Evolutionary conservation across 768 basidiomycete genomes (phyloP), one percentile per base, ranked within the genome.

Genomic region (Tricholoma furcatifolium): DNA sequence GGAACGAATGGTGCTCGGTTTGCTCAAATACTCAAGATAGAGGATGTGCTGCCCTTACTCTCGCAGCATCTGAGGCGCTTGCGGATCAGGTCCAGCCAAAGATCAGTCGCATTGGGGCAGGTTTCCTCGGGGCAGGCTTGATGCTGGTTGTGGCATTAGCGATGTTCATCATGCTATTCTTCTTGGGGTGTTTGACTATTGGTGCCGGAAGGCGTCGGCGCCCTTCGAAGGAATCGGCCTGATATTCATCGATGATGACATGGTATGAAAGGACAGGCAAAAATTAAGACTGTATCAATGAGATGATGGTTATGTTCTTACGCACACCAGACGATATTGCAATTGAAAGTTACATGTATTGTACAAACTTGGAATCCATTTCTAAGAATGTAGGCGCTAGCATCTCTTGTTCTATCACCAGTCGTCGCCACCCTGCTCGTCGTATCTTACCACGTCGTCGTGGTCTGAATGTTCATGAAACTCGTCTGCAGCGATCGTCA

Each of bases 91-190:
- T 62, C 17, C 70, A 74, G 42, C 67, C 72, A 36, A 59, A 56
- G 11, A 75, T 85, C 57, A 74, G 73, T 54, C 76, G 74, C 0
- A 74, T 85, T 7, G 85, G 82, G 6, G 84, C 85, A n/a, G 85
- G 85, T 1, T 82, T 85, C 68, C 70, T 87, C 12, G 85, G 85
- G 24, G 85, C 85, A 3, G 80, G 81, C 11, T 61, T 85, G 53
- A 75, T 75, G 11, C 60, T 82, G 35, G 75, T 67, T 4, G 70
- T 80, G 10, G 66, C 66, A 38, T 57, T 76, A 30, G 55, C 69
- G 11, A 66, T 75, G 56, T 58, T 80, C 15, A 68, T 60, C 2
- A 53, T 71, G 14, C 60, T 83, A 31, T 64, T 62, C 14, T 74
- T 77, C 62, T 44, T 77, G 42, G 79, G 83, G 0, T 48, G 74